These are phyloP conservation scores for Raphanus raphanistrum DNA, from an alignment of 345 rosid genomes.

Conservation along the genomic window DNA sequence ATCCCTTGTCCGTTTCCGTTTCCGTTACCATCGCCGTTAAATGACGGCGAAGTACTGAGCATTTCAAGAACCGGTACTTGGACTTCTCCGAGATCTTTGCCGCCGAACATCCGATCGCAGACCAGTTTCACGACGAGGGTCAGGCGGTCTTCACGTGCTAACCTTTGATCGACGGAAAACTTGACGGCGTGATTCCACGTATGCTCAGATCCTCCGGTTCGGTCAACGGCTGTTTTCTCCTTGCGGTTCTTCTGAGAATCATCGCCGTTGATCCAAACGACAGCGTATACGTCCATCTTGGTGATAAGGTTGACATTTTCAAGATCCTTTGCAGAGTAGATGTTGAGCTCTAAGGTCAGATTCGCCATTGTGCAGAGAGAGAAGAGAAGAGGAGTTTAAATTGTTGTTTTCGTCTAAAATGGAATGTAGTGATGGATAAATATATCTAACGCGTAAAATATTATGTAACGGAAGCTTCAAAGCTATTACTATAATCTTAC, in stretches of 20 bases:
- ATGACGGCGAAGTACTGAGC: conserved; percentile 20
- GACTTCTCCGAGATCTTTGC: conserved; percentile 71
- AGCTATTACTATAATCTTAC: neutral
- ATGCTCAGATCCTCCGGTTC: conserved; percentile 55
- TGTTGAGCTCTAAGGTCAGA: conserved; percentile 60
- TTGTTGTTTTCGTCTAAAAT: conserved; percentile 12
- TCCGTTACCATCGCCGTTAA: conserved; percentile 21
- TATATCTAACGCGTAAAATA: neutral
- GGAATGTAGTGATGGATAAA: neutral
- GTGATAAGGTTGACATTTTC: conserved; percentile 65
- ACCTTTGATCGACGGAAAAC: conserved; percentile 49
- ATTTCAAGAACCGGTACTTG: conserved; percentile 71
- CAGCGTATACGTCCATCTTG: conserved; percentile 83
- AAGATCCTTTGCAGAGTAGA: conserved; percentile 65
- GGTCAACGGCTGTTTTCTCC: conserved; percentile 51
- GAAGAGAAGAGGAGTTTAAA: conserved; percentile 6
- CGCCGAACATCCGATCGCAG: conserved; percentile 70
- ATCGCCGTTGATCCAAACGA: conserved; percentile 61
- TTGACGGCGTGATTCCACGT: conserved; percentile 68
- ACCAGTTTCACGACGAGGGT: conserved; percentile 57
- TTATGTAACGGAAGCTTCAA: conserved; percentile 3
- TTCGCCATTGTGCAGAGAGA: conserved; percentile 48
- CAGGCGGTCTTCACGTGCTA: conserved; percentile 54
- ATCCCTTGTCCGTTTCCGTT: conserved; percentile 17
- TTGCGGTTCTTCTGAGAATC: conserved; percentile 41